Evolutionary conservation across 345 rosid genomes (phyloP).

Genomic region (sweet orange (Citrus sinensis)): DNA sequence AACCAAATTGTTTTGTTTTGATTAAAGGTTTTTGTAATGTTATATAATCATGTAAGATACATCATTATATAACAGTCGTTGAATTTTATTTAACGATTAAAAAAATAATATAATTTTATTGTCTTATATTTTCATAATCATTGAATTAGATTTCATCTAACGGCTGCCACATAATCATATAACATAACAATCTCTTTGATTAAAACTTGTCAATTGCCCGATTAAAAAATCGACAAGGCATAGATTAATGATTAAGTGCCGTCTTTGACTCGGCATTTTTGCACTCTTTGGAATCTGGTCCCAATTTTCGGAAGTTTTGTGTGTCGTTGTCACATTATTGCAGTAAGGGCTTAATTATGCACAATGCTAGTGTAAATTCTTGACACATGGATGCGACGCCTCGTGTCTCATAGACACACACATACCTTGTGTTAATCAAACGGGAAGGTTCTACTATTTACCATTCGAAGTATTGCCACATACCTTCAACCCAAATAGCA

Average conservation of each 20-base stretch:
- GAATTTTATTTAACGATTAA: no score
- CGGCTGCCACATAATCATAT: no score
- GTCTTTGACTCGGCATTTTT: background rate
- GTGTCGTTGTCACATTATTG: background rate
- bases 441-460: no score
- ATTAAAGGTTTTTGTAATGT: background rate
- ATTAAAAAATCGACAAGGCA: background rate
- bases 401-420: no score
- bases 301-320: background rate
- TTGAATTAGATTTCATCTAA: no score
- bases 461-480: background rate
- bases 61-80: fast-evolving
- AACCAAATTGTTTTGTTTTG: background rate
- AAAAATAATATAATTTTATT: no score
- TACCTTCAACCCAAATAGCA: background rate
- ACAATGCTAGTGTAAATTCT: background rate
- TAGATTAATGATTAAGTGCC: no score
- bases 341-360: background rate
- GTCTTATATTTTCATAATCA: no score
- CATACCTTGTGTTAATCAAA: no score
- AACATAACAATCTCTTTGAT: no score
- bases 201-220: background rate
- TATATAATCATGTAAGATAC: no score
- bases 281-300: background rate
- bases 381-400: background rate